phyloP scores from a whole-genome alignment of 2,329 filamentous ascomycete genomes.

The Blumeriella jaapii region DNA sequence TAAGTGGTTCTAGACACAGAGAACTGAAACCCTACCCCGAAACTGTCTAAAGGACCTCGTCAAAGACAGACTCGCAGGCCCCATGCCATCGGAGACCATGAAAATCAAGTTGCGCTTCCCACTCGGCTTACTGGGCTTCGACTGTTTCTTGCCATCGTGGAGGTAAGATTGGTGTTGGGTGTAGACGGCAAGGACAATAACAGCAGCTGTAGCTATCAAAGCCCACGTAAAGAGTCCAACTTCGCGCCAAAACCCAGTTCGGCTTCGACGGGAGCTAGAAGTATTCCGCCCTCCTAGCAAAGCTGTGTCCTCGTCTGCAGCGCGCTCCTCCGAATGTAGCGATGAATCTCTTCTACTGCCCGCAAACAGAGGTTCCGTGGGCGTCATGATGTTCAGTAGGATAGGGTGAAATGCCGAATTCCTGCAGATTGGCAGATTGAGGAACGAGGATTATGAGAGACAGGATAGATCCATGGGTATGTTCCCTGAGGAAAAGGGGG shows the following conservation, averaged over 20 bases:
- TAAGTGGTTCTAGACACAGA: neutral
- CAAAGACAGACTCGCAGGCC: conserved; percentile 77
- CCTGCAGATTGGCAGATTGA: neutral
- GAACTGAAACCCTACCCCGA: conserved; percentile 31
- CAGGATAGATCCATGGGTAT: neutral
- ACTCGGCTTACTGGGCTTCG: conserved; percentile 26
- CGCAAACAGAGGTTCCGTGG: conserved; percentile 24
- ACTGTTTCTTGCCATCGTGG: conserved; percentile 36
- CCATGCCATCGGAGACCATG: conserved; percentile 99
- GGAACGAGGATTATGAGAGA: neutral
- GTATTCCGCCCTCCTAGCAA: conserved; percentile 26
- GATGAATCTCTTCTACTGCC: conserved; percentile 38
- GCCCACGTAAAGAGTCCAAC: conserved; percentile 73
- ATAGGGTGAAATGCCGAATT: neutral
- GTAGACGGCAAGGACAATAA: conserved; percentile 71
- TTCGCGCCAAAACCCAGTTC: conserved; percentile 57
- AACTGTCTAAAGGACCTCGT: conserved; percentile 81
- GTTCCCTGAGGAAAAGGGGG: too few species aligned
- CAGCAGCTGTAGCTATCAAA: conserved; percentile 62
- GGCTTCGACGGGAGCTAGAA: conserved; percentile 20
- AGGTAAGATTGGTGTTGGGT: conserved; percentile 69
- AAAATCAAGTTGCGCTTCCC: conserved; percentile 91
- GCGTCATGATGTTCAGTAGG: conserved; percentile 17
- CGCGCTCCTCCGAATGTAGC: conserved; percentile 41
- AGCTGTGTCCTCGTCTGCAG: conserved; percentile 34